Evolutionary conservation across 257 asterid species (phyloP), one percentile per base, ranked within the genome.

Genomic region (Verbascum thapsus): DNA sequence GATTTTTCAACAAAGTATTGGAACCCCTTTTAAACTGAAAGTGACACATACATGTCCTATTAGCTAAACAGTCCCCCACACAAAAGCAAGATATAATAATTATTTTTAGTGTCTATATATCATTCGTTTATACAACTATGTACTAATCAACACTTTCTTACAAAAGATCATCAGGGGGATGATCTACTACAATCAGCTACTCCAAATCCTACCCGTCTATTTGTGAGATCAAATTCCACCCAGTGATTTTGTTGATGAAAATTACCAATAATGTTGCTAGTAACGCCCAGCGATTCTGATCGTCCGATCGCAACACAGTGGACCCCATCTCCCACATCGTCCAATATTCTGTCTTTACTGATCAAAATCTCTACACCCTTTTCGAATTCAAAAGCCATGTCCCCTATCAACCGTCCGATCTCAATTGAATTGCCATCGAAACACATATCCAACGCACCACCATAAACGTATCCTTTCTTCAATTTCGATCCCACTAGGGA

Each of bases 211-310:
- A 88, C 80, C 69, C 85, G 78, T 38, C 67, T 56, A 13, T 61
- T 77, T 2, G 67, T 64, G 12, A 83, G 20, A 78, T 91, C 98
- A 69, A 86, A 88, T 39, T 91, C 98, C 40, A 91, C 96, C 96
- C 98, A 91, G 11, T 61, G 72, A 73, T 86, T 81, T 50, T 88
- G 96, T 53, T 91, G 98, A 74, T 88, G 95, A 67, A 91, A 88
- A 66, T 86, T 86, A 0, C 98, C 98, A 34, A 91, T 75, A 8
- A 88, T 86, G 18, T 88, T 88, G 42, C 88, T 80, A 0, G 95
- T 81, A n/a, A 80, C 76, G 1, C 87, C 91, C 5, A 86, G 79
- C n/a, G 81, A 76, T 22, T 88, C 88, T 13, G 96, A 86, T 9
- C 84, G 77, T 32, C 94, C 95, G 60, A 91, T 81, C 1, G 81